phyloP scores from a whole-genome alignment of 129 eudicot species.

The Artemisia argyi region DNA sequence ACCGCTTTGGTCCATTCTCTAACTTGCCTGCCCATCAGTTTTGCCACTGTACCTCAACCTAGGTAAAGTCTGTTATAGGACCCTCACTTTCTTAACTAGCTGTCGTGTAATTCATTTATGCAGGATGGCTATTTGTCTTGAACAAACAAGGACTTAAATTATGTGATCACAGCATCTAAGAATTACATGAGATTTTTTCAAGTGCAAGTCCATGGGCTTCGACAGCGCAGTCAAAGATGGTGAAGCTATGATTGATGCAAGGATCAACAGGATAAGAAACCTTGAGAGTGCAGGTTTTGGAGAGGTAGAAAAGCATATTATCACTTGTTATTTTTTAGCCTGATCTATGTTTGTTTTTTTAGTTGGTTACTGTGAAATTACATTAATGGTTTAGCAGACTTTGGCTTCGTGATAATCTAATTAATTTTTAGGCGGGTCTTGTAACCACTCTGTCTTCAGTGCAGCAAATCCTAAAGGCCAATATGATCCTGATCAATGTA shows the following conservation, averaged over 20 bases:
- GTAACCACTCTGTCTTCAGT: slow-evolving; percentile 98
- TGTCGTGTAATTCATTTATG: slow-evolving; percentile 8
- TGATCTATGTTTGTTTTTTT: neutral
- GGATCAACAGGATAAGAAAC: slow-evolving; percentile 48
- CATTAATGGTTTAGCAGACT: neutral
- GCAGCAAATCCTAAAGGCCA: slow-evolving; percentile 99
- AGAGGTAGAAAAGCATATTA: slow-evolving; percentile 32
- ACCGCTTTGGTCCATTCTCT: neutral
- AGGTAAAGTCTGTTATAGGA: neutral
- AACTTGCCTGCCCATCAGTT: neutral
- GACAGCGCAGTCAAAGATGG: slow-evolving; percentile 25
- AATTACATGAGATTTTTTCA: slow-evolving; percentile 34
- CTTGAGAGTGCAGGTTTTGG: slow-evolving; percentile 42
- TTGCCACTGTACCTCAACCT: neutral
- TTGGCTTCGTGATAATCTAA: slow-evolving; percentile 14
- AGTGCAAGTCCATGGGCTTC: slow-evolving; percentile 16
- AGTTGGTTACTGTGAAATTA: neutral
- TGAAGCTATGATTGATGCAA: slow-evolving; percentile 32
- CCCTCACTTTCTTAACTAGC: neutral
- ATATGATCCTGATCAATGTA: slow-evolving; percentile 93
- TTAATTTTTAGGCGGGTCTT: slow-evolving; percentile 83
- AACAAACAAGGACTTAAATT: slow-evolving; percentile 50
- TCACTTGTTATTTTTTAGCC: neutral
- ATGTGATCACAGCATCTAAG: slow-evolving; percentile 37
- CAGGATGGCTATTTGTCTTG: slow-evolving; percentile 63